Evolutionary conservation across 2,329 filamentous ascomycete species (phyloP).

Genomic region (Fusarium odoratissimum): DNA sequence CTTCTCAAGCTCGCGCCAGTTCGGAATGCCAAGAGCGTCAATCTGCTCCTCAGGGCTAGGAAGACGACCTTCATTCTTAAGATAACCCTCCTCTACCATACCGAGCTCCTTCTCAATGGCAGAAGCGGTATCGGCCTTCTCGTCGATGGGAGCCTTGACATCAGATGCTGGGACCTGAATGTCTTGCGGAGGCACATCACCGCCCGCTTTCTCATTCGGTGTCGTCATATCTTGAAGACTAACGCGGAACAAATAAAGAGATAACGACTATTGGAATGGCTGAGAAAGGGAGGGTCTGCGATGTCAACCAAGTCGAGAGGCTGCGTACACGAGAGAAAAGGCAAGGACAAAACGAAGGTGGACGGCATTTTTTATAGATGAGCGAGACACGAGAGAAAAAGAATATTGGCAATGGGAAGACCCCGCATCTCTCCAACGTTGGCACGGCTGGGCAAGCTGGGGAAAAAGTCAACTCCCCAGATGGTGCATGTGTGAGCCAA

Average conservation of each 20-base stretch:
- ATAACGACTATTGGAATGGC: background rate
- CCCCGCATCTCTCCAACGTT: background rate
- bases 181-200: background rate
- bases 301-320: background rate
- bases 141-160: background rate
- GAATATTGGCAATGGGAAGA: background rate
- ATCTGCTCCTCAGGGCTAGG: slow-evolving; percentile 19
- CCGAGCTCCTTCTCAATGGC: slow-evolving; percentile 9
- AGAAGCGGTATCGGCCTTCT: background rate
- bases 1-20: slow-evolving; percentile 21
- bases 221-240: background rate
- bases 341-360: no score
- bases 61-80: slow-evolving; percentile 6
- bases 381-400: background rate
- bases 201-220: background rate
- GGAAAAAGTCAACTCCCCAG: background rate
- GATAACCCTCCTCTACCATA: slow-evolving; percentile 3
- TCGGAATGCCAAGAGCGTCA: slow-evolving; percentile 3
- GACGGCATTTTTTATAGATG: background rate
- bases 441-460: slow-evolving; percentile 1
- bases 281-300: background rate
- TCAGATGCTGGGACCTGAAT: background rate
- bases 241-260: accelerated
- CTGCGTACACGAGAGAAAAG: background rate
- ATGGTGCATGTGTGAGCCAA: slow-evolving; percentile 2